Percentiles rank a stretch among this genome's conserved stretches.
Evolutionary conservation across 139 green algal genomes (phyloP).

Genomic region (Spirogloea muscicola): DNA sequence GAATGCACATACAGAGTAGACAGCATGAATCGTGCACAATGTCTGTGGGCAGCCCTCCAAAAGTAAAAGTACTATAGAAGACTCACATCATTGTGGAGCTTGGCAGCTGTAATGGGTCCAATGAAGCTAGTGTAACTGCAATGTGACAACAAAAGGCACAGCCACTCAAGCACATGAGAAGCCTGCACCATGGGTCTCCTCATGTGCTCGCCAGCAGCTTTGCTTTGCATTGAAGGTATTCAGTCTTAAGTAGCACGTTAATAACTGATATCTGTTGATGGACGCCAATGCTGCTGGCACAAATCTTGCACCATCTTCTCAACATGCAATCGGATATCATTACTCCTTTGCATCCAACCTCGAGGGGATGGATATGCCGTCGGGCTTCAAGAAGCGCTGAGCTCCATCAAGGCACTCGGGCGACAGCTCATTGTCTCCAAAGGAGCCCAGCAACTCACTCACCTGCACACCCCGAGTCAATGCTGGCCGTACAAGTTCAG

Average conservation of each 20-base stretch:
- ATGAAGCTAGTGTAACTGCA: conserved; percentile 49
- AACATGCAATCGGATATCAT: background rate
- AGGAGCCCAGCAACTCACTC: conserved; percentile 89
- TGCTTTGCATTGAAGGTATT: too few species aligned
- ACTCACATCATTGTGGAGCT: conserved; percentile 65
- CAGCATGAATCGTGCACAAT: too few species aligned
- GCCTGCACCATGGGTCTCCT: too few species aligned
- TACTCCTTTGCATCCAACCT: too few species aligned
- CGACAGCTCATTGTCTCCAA: conserved; percentile 97
- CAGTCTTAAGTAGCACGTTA: too few species aligned
- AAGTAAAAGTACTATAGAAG: too few species aligned
- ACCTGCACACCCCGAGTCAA: conserved; percentile 47
- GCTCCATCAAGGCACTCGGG: conserved; percentile 90
- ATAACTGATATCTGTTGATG: conserved; percentile 8
- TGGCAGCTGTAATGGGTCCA: conserved; percentile 73
- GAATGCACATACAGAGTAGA: background rate
- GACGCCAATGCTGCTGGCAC: too few species aligned
- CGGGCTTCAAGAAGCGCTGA: conserved; percentile 72
- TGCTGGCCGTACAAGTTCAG: too few species aligned
- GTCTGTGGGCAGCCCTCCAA: too few species aligned
- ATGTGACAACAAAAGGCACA: conserved; percentile 16
- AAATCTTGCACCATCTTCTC: background rate
- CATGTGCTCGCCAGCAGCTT: too few species aligned
- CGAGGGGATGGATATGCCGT: conserved; percentile 75
- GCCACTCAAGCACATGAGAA: too few species aligned